Evolutionary conservation across 2,329 filamentous ascomycete species (phyloP).

Genomic region (Epichloe sp.): DNA sequence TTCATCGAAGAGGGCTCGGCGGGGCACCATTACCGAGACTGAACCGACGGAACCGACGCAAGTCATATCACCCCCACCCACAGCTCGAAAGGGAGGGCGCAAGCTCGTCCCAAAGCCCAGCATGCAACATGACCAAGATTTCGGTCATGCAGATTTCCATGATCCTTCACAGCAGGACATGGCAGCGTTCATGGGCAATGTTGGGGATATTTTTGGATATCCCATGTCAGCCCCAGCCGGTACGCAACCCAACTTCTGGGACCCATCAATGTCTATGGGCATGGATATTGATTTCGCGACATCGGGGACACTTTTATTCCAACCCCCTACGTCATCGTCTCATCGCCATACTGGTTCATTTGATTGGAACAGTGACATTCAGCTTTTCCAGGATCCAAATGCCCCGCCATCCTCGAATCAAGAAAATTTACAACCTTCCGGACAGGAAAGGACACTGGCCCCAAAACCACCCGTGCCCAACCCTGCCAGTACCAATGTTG

Average conservation of each 20-base stretch:
- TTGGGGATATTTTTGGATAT: constrained; percentile 45
- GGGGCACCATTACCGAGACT: constrained; percentile 23
- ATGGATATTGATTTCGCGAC: constrained; percentile 48
- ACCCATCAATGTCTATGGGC: constrained; percentile 35
- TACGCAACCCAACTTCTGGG: constrained; percentile 43
- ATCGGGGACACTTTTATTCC: constrained; percentile 30
- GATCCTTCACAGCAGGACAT: constrained; percentile 36
- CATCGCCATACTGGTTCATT: constrained; percentile 38
- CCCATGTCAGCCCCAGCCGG: constrained; percentile 45
- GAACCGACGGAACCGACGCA: constrained; percentile 27
- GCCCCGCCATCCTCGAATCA: constrained; percentile 21
- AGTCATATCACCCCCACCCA: constrained; percentile 47
- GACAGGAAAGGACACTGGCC: constrained; percentile 34
- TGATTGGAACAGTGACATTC: constrained; percentile 43
- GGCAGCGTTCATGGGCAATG: constrained; percentile 30
- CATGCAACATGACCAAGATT: constrained; percentile 47
- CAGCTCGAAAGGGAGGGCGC: constrained; percentile 39
- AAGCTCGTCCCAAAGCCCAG: constrained; percentile 40
- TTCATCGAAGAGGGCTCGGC: constrained; percentile 31
- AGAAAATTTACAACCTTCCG: constrained; percentile 23
- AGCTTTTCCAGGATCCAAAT: constrained; percentile 38
- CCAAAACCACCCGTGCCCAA: constrained; percentile 32
- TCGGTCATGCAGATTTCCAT: constrained; percentile 37
- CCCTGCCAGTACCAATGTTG: constrained; percentile 9
- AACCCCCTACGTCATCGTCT: constrained; percentile 16